Evolutionary conservation across 1,284 basidiomycete species (phyloP), one percentile per base, ranked within the genome.

Genomic region (Rhodotorula sp.): DNA sequence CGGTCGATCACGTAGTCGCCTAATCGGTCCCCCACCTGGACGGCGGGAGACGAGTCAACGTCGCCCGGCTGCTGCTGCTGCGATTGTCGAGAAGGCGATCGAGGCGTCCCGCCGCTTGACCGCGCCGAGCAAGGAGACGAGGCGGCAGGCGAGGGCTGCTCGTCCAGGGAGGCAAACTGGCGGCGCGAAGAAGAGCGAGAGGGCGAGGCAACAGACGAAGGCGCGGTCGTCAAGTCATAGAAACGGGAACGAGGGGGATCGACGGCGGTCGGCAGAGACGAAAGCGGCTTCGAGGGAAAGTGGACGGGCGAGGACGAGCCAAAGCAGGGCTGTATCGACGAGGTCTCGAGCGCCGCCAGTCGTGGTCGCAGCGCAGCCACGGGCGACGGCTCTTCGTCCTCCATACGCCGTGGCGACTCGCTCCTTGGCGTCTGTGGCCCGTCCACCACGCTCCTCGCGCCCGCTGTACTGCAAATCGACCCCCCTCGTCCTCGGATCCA

Each of bases 1-100:
- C 65, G 67, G 34, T 69, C 48, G 51, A 77, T 67, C 20, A 50
- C 26, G 56, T 65, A 77, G 11, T 55, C 50, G 24, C 73, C 73
- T 4, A 75, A 20, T 0, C 20, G 20, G 26, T 75, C 73, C 20
- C 73, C 69, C 6, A 15, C 16, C 15, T 24, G 53, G 10, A 61
- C 50, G 13, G 44, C 34, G 0, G 54, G 62, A 3, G 51, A 31
- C 16, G 30, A 34, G 40, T 61, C 62, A 1, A 46, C 47, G n/a
- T 46, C 54, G 16, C 7, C 52, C 16, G 18, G 13, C 55, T 40
- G 22, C 52, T 51, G 18, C 6, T 31, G 7, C 6, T 46, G 26
- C 22, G 24, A 22, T 4, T 6, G 31, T 7, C 28, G 28, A 37
- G 22, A 16, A 22, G 10, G 28, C 28, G 30, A 26, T 30, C 30